Conservation (phyloP, 1,284 basidiomycete species). For the Papiliotrema flavescens region DNA sequence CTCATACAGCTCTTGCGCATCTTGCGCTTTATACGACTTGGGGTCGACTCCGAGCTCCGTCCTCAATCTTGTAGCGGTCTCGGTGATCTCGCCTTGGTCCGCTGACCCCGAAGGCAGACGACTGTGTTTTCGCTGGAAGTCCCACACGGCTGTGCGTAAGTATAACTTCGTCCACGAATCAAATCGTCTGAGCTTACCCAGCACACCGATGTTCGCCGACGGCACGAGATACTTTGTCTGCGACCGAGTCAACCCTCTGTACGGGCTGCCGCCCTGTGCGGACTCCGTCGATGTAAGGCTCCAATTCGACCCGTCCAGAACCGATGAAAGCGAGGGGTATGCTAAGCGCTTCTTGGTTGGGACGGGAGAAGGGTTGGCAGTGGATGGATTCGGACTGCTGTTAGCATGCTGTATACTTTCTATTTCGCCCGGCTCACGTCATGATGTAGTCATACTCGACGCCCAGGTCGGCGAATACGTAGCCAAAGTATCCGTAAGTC, state of each 20-base stretch:
- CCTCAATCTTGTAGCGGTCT: constrained; percentile 60
- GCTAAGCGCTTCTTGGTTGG: constrained; percentile 61
- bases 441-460: constrained; percentile 72
- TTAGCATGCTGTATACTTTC: neutral
- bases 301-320: constrained; percentile 54
- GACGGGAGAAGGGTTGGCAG: constrained; percentile 41
- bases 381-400: neutral
- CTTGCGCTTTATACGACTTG: constrained; percentile 54
- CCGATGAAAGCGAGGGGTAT: constrained; percentile 63
- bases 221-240: constrained; percentile 77
- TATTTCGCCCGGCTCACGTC: constrained; percentile 56
- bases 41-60: constrained; percentile 64
- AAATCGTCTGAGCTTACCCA: constrained; percentile 56
- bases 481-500: constrained; percentile 86
- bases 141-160: constrained; percentile 66
- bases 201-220: constrained; percentile 62
- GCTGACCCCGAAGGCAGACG: constrained; percentile 57
- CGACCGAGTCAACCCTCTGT: constrained; percentile 64
- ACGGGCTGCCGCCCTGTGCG: constrained; percentile 53
- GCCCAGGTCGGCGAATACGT: constrained; percentile 89
- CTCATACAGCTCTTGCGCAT: constrained; percentile 55
- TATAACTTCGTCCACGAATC: neutral
- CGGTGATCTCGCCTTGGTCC: constrained; percentile 58
- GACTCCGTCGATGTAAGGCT: constrained; percentile 11
- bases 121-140: constrained; percentile 64